Evolutionary conservation across 352 stramenopile species (phyloP).

Genomic region (Globisporangium alternatum): DNA sequence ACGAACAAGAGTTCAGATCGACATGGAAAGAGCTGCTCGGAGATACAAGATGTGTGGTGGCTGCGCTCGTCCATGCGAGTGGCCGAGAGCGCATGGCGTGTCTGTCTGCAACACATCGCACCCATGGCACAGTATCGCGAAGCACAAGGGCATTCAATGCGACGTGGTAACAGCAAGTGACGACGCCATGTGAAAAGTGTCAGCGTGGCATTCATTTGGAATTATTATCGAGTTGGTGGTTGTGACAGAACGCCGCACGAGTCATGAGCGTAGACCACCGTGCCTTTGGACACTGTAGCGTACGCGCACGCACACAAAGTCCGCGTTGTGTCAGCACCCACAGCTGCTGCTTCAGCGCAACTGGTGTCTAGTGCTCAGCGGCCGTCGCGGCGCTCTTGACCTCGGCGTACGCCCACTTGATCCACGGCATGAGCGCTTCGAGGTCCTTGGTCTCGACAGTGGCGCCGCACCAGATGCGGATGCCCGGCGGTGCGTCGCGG

Average conservation of each 20-base stretch:
- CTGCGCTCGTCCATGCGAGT: too few species aligned
- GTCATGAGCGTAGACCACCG: not conserved
- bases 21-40: too few species aligned
- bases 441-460: constrained; percentile 98
- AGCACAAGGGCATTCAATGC: too few species aligned
- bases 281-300: not conserved
- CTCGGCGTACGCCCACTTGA: constrained; percentile 97
- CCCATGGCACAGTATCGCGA: too few species aligned
- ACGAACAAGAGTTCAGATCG: not conserved
- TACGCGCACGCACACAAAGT: not conserved
- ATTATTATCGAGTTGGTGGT: too few species aligned
- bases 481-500: constrained; percentile 95
- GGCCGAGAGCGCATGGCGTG: too few species aligned
- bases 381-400: constrained; percentile 49
- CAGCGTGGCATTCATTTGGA: too few species aligned
- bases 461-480: constrained; percentile 99
- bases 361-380: constrained; percentile 21
- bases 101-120: too few species aligned
- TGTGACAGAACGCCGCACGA: not conserved
- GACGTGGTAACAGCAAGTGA: too few species aligned
- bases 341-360: not conserved
- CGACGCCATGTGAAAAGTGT: too few species aligned
- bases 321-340: not conserved
- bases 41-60: too few species aligned
- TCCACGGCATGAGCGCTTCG: constrained; percentile 97